phyloP scores from a whole-genome alignment of 2,329 filamentous ascomycete species.

The Coniochaeta ligniaria region DNA sequence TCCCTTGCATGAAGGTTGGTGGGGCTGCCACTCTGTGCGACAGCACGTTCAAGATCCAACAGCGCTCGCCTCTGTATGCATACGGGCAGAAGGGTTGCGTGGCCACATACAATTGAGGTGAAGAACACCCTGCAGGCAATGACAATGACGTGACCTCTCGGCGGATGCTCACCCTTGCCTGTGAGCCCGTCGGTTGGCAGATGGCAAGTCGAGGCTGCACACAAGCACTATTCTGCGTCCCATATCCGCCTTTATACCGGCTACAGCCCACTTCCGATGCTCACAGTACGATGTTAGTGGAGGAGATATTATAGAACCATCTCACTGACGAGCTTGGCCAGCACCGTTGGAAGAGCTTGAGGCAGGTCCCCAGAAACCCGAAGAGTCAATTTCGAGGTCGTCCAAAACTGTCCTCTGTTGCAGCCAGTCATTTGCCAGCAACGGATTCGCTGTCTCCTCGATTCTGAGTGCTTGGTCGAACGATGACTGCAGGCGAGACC shows the following conservation, averaged over 20 bases:
- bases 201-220: neutral
- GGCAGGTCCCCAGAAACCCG: slow-evolving; percentile 8
- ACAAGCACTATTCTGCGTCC: neutral
- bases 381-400: slow-evolving; percentile 10
- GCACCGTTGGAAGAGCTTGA: neutral
- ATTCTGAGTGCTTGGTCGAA: slow-evolving; percentile 8
- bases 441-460: slow-evolving; percentile 2
- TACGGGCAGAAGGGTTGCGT: neutral
- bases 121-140: neutral
- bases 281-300: neutral
- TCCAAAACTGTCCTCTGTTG: slow-evolving; percentile 6
- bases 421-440: slow-evolving; percentile 13
- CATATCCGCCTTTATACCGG: neutral
- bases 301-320: neutral
- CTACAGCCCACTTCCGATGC: neutral
- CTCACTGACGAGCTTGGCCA: neutral
- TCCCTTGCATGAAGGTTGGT: too few relatives aligned
- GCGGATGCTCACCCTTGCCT: neutral
- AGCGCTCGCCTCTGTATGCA: neutral
- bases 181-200: neutral
- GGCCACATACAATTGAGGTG: neutral
- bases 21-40: too few relatives aligned
- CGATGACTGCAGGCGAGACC: neutral
- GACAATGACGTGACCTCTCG: neutral
- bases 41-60: neutral